phyloP scores from a whole-genome alignment of 371 early-diverging fungal genomes.

The Rhizomucor pusillus region DNA sequence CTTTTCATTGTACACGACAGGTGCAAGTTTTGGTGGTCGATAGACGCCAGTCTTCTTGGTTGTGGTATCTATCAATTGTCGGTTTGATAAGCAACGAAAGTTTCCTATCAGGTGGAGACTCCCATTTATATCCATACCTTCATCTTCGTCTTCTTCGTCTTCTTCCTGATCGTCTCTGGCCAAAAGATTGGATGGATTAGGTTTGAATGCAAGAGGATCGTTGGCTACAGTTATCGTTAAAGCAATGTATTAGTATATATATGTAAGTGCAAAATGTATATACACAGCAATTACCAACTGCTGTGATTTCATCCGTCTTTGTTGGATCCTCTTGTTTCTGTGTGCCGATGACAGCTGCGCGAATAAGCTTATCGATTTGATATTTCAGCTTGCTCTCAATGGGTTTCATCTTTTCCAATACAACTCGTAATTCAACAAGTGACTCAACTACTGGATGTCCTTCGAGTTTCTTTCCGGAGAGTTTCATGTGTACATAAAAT shows the following conservation, averaged over 20 bases:
- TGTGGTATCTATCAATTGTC: not conserved
- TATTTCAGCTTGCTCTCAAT: slow-evolving; percentile 92
- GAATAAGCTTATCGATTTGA: slow-evolving; percentile 95
- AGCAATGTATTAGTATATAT: not conserved
- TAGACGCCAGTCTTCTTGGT: slow-evolving; percentile 53
- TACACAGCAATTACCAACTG: slow-evolving; percentile 5
- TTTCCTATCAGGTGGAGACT: not conserved
- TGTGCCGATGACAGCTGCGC: slow-evolving; percentile 61
- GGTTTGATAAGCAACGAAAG: not conserved
- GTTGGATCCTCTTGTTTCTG: slow-evolving; percentile 19
- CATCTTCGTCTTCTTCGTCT: slow-evolving; percentile 33
- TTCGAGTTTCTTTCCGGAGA: slow-evolving; percentile 67
- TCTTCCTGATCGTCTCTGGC: slow-evolving; percentile 42
- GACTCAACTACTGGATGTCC: slow-evolving; percentile 64
- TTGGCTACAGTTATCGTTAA: slow-evolving; percentile 24
- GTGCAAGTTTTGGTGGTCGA: slow-evolving; percentile 85
- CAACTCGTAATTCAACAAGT: slow-evolving; percentile 78
- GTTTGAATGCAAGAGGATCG: slow-evolving; percentile 84
- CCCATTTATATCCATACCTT: not conserved
- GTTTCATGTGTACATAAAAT: slow-evolving; percentile 72
- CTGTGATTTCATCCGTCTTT: slow-evolving; percentile 11
- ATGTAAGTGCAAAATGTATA: slow-evolving; percentile 2
- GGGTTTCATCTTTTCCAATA: slow-evolving; percentile 92
- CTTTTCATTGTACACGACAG: slow-evolving; percentile 84
- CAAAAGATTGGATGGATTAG: slow-evolving; percentile 77